These are phyloP conservation scores for Lithocarpus polystachyus DNA, from an alignment of 306 rosid species.

Conservation along the genomic window DNA sequence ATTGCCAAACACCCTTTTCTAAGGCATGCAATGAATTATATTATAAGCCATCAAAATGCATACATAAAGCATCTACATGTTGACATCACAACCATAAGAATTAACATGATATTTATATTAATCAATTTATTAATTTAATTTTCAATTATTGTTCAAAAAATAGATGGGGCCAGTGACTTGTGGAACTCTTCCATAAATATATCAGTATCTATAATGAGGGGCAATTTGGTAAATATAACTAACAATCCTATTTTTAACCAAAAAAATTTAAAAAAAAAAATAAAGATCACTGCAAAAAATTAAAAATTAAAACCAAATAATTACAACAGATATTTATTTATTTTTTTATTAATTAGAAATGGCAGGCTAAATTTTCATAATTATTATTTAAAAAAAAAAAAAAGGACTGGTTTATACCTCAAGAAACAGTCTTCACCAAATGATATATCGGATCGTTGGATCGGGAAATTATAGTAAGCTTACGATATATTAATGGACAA, in stretches of 20 bases:
- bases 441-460: constrained; percentile 23
- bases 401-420: constrained; percentile 32
- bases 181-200: not conserved
- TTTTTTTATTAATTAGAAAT: not conserved
- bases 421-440: constrained; percentile 23
- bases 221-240: constrained; percentile 26
- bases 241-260: not conserved
- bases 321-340: not conserved
- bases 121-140: not conserved
- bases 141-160: not conserved
- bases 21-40: not conserved
- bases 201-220: not conserved
- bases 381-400: not conserved
- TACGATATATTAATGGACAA: constrained; percentile 1
- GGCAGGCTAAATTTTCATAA: not conserved
- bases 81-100: not conserved
- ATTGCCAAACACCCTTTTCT: not conserved
- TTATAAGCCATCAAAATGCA: too few relatives aligned
- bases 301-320: not conserved
- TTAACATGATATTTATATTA: not conserved
- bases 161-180: not conserved
- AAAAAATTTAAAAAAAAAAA: not conserved
- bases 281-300: not conserved
- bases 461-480: constrained; percentile 13
- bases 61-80: not conserved